phyloP scores from a whole-genome alignment of 75 land plant species.

The Adiantum capillusveneris region DNA sequence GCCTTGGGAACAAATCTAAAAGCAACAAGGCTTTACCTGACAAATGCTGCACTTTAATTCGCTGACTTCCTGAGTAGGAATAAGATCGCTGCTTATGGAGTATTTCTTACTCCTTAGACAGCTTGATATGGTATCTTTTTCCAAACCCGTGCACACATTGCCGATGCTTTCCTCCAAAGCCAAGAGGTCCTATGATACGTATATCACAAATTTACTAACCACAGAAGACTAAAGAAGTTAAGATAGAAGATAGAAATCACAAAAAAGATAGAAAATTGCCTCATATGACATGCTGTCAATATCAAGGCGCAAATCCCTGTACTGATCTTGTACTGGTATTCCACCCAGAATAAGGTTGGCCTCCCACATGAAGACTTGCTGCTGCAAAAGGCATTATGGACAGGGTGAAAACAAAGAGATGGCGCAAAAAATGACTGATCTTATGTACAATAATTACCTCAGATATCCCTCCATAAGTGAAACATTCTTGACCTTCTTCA shows the following conservation, averaged over 20 bases:
- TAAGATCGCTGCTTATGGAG: background rate
- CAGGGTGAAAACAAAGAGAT: background rate
- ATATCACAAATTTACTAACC: background rate
- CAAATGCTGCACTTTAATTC: no score
- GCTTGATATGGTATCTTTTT: background rate
- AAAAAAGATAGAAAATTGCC: conserved; percentile 31
- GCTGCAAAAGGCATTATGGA: no score
- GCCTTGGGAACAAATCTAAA: no score
- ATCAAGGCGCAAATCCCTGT: conserved; percentile 55
- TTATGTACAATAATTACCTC: background rate
- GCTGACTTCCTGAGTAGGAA: background rate
- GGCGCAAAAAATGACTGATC: background rate
- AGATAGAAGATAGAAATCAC: background rate
- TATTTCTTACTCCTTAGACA: background rate
- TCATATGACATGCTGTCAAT: conserved; percentile 71
- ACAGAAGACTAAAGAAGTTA: no score
- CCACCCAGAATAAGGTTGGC: conserved; percentile 4
- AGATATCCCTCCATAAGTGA: conserved; percentile 1
- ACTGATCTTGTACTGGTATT: conserved; percentile 26
- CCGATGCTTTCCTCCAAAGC: conserved; percentile 68
- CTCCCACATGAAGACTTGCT: background rate
- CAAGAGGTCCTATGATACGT: conserved; percentile 41
- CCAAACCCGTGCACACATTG: conserved; percentile 57
- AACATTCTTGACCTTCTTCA: background rate
- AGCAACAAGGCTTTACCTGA: background rate